phyloP scores from a whole-genome alignment of 306 rosid genomes.

The Citrullus mucosospermus region DNA sequence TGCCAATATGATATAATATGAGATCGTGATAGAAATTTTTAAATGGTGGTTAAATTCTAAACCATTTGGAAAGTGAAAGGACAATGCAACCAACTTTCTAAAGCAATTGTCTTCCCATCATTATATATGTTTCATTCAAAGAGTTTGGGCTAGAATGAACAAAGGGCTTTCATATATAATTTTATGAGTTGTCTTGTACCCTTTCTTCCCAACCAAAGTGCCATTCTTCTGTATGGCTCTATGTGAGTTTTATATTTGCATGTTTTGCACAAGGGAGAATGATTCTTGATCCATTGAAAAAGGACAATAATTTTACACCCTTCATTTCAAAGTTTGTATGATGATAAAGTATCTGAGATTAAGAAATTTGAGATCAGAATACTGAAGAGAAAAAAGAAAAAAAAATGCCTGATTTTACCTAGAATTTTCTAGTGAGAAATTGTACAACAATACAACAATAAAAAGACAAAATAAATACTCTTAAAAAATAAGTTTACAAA shows the following conservation, averaged over 20 bases:
- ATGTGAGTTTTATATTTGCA: background rate
- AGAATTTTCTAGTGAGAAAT: too few relatives aligned
- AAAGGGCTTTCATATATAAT: background rate
- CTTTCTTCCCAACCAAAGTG: background rate
- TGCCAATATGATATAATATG: too few relatives aligned
- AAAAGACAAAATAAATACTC: too few relatives aligned
- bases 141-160: background rate
- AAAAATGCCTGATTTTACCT: too few relatives aligned
- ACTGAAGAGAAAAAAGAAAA: too few relatives aligned
- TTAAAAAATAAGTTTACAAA: too few relatives aligned
- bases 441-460: too few relatives aligned
- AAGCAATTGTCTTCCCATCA: background rate
- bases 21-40: too few relatives aligned
- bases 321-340: background rate
- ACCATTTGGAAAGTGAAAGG: background rate
- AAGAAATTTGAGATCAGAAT: too few relatives aligned
- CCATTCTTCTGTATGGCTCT: background rate
- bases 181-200: background rate
- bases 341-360: background rate
- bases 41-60: background rate
- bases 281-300: background rate
- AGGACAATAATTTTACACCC: background rate
- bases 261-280: background rate
- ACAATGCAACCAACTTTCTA: background rate
- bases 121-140: background rate